These are phyloP conservation scores for Candida stauntonica DNA, from an alignment of 805 yeast genomes.

Conservation along the genomic window DNA sequence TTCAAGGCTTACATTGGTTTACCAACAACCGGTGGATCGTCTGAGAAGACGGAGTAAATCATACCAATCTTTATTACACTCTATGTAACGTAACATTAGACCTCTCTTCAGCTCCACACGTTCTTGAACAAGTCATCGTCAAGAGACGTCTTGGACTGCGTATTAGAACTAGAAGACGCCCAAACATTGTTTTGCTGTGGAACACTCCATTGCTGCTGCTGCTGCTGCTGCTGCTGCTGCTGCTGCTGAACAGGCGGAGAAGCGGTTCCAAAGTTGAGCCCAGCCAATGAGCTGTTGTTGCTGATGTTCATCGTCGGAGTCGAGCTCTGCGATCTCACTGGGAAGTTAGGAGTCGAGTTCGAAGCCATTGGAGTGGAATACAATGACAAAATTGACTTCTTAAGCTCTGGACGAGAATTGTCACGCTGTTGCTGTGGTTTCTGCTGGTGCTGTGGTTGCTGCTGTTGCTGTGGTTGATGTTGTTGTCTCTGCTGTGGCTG, in stretches of 20 bases:
- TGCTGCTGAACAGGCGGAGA: constrained; percentile 2
- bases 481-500: constrained; percentile 15
- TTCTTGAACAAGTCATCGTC: constrained; percentile 68
- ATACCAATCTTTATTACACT: too few species aligned
- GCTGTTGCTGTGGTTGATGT: constrained; percentile 12
- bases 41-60: constrained; percentile 3
- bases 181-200: constrained; percentile 6
- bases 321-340: constrained; percentile 4
- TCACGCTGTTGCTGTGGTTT: constrained; percentile 19
- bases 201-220: constrained; percentile 1
- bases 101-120: constrained; percentile 58
- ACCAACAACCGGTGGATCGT: constrained; percentile 78
- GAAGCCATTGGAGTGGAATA: constrained; percentile 55
- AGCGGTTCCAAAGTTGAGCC: constrained; percentile 13
- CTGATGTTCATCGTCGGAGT: constrained; percentile 5
- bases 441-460: constrained; percentile 14
- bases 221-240: constrained; percentile 4
- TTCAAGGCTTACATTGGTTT: constrained; percentile 92
- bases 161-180: constrained; percentile 2
- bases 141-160: constrained; percentile 22
- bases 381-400: constrained; percentile 84
- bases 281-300: constrained; percentile 11
- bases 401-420: constrained; percentile 70
- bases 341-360: constrained; percentile 23
- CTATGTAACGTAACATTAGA: too few species aligned